Base-by-base conservation (phyloP, 495 filamentous ascomycete species). In the Parathielavia hyrcaniae region DNA sequence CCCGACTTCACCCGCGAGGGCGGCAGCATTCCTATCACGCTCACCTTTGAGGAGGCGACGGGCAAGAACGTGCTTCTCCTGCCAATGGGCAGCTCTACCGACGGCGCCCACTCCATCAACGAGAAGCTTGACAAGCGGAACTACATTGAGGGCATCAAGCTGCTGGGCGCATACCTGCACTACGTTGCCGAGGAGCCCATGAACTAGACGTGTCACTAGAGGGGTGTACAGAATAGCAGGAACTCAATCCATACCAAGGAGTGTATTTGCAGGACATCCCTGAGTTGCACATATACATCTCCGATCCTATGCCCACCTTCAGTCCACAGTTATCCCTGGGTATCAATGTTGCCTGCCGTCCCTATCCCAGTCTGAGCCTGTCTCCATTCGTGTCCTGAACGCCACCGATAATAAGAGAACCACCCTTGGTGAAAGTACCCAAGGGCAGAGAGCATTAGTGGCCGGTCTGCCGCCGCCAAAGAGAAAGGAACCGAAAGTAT, bases 41-140 rank as follows among this genome's bases (percentile, higher is more conserved):
- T 99, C 69, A 97, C 90, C 9, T 97, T 99, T 68, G 92, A 99
- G 77, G 84, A 97, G 76, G 90, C 91, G 19, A 96, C 91, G n/a
- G 89, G 90, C 60, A 99, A 99, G 83, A 99, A 97, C 69, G 91
- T 97, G 41, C 73, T 99, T 57, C 78, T 99, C 56, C 72, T 99
- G 54, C 93, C 93, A 10, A 97, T 99, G 92, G 93, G 93, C 19
- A 95, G 87, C 73, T 90, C 86, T 11, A 97, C 93, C 20, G 93
- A 99, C 77, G 92, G 88, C 50, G 93, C 93, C 23, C 93, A 99
- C 74, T 92, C 87, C 35, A 88, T 96, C 70, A 99, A 99, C 69
- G 93, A 99, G 79, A 99, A 99, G 78, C 80, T 99, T 41, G 93
- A 99, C 72, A 87, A 85, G 79, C 83, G 81, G 70, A 99, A 99